A percentile compares a stretch with the other conserved stretches of the same genome.
Evolutionary conservation across 1,284 basidiomycete species (phyloP).

Genomic region (Melampsora americana): DNA sequence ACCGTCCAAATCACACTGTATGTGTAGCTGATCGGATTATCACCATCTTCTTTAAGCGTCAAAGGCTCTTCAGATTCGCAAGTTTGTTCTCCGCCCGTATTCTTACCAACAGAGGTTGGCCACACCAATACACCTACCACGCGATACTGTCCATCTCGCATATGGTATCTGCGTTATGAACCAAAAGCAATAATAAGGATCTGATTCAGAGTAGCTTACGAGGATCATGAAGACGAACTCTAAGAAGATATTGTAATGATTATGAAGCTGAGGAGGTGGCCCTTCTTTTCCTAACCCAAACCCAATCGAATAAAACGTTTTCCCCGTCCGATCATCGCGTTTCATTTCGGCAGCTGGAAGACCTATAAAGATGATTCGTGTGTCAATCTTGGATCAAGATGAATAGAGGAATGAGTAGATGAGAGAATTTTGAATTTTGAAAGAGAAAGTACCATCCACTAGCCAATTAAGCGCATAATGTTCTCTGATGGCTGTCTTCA

Average conservation of each 20-base stretch:
- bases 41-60: constrained; percentile 63
- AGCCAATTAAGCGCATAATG: constrained; percentile 88
- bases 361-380: constrained; percentile 70
- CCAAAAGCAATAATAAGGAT: not conserved
- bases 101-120: constrained; percentile 66
- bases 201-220: not conserved
- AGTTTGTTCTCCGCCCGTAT: constrained; percentile 45
- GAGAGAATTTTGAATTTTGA: not conserved
- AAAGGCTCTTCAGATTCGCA: constrained; percentile 56
- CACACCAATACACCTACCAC: constrained; percentile 89
- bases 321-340: constrained; percentile 68
- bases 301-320: constrained; percentile 68
- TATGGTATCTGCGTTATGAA: constrained; percentile 66
- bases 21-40: constrained; percentile 77
- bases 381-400: not conserved
- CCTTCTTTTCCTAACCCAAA: constrained; percentile 54
- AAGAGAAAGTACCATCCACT: constrained; percentile 23
- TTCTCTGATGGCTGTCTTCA: constrained; percentile 85
- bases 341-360: constrained; percentile 83
- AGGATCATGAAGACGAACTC: constrained; percentile 58
- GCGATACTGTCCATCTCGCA: constrained; percentile 64
- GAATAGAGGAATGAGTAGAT: too few relatives aligned
- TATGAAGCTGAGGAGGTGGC: constrained; percentile 69
- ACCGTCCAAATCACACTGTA: constrained; percentile 85
- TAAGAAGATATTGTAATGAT: constrained; percentile 82